Conservation (phyloP, 2,329 filamentous ascomycete species). For the Arthrinium phaeospermum region DNA sequence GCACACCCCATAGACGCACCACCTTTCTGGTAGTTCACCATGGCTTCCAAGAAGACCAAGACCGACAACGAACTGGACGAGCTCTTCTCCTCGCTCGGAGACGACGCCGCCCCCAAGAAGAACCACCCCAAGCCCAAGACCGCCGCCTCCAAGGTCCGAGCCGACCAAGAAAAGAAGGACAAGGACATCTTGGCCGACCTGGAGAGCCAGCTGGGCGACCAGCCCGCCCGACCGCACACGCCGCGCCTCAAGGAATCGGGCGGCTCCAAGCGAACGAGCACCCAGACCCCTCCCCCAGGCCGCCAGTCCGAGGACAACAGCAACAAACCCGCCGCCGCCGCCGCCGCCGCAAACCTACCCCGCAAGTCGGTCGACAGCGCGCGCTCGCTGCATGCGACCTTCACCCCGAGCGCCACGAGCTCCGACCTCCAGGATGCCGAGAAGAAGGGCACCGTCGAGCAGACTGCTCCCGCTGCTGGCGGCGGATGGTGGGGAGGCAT, state of each 20-base stretch:
- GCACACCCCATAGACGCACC: constrained; percentile 11
- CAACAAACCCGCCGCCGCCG: constrained; percentile 39
- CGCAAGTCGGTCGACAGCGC: constrained; percentile 82
- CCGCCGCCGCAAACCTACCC: constrained; percentile 36
- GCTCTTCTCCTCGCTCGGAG: constrained; percentile 67
- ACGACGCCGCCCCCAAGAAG: constrained; percentile 58
- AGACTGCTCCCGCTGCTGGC: constrained; percentile 46
- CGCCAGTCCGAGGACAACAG: constrained; percentile 73
- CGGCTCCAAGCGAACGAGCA: constrained; percentile 55
- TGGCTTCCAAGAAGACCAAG: constrained; percentile 68
- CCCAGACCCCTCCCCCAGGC: constrained; percentile 53
- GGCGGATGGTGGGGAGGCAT: constrained; percentile 91
- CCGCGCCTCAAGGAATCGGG: constrained; percentile 69
- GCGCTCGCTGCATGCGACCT: constrained; percentile 72
- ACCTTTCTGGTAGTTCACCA: constrained; percentile 40
- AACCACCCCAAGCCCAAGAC: constrained; percentile 52
- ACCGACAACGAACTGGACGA: constrained; percentile 68
- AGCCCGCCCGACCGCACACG: constrained; percentile 80
- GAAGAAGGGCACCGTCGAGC: constrained; percentile 55
- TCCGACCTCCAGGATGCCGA: constrained; percentile 64
- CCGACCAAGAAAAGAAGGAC: constrained; percentile 64
- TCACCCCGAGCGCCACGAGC: constrained; percentile 72
- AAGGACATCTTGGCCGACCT: constrained; percentile 88
- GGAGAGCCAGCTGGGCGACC: constrained; percentile 75
- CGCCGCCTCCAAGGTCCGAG: constrained; percentile 52